Base-by-base conservation (phyloP, 2,329 filamentous ascomycete species). In the Aspergillus fumigatus region DNA sequence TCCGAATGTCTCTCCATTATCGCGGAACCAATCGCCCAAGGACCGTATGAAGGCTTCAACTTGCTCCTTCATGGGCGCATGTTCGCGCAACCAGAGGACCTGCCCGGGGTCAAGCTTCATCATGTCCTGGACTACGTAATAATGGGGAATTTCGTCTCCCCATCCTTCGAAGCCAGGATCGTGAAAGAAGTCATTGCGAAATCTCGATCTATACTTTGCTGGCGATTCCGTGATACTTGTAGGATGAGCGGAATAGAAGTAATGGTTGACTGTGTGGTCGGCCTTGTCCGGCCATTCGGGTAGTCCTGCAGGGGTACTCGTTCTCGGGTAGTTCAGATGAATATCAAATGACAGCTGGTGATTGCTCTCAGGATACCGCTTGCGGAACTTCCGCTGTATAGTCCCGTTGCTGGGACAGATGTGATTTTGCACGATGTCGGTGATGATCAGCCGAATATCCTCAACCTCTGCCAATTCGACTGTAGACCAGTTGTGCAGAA, bases 41-140 rank as follows among this genome's bases (percentile, higher is more conserved):
- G 73, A 70, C 49, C 73, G 66, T 9, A 86, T 75, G 64, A 79
- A 85, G 0, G 66, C 68, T 65, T 86, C 81, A 4, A 87, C 83
- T 66, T 84, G 80, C 11, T 79, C 75, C 67, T 85, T 86, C 9
- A 80, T 63, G 35, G 78, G 79, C 45, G 81, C 81, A 60, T 83
- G 76, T 59, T 85, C 80, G 54, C 79, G 79, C 54, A 87, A 67
- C 74, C 79, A 82, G 59, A 87, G 64, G 8, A 86, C 75, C 67
- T 86, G 83, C 41, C 79, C 80, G 0, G 84, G 84, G 56, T 85
- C 80, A 40, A 87, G 73, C 69, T 87, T 87, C 70, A 86, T 74
- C 79, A 86, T 84, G 59, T 86, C 83, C 62, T 87, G 82, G 3
- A 87, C 79, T 5, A 86, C 75, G 61, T 87, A 86, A 67, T 86